Percentiles rank a stretch among this genome's conserved stretches.
phyloP scores from a whole-genome alignment of 371 early-diverging fungal genomes.

The Mucor mucedo region DNA sequence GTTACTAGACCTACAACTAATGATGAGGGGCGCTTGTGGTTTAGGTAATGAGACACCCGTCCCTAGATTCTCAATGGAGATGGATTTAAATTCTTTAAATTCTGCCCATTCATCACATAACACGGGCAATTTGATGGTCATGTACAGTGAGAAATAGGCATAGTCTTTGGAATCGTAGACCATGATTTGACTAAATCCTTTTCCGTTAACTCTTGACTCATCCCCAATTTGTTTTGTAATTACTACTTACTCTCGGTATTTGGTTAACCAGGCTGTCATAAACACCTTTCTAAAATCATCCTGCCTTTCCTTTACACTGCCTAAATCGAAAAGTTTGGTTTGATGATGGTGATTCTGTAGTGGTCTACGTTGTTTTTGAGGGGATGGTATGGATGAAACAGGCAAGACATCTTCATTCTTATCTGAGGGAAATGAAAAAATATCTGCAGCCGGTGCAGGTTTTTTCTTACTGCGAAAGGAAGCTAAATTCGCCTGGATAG shows the following conservation, averaged over 20 bases:
- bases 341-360: background rate
- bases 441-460: too few relatives aligned
- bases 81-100: background rate
- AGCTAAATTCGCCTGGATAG: too few relatives aligned
- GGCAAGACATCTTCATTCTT: too few relatives aligned
- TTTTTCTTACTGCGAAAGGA: too few relatives aligned
- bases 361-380: too few relatives aligned
- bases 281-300: background rate
- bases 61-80: too few relatives aligned
- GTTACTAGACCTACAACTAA: background rate
- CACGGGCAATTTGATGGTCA: background rate
- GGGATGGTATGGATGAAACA: too few relatives aligned
- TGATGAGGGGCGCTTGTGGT: constrained; percentile 1
- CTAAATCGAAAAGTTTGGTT: background rate
- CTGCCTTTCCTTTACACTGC: background rate
- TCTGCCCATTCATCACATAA: background rate
- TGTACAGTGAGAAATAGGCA: background rate
- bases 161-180: background rate
- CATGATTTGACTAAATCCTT: constrained; percentile 1
- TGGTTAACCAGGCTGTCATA: background rate
- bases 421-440: too few relatives aligned
- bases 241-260: background rate
- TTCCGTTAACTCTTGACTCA: too few relatives aligned
- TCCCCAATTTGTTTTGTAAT: background rate
- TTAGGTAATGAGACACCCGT: background rate